Evolutionary conservation across 352 stramenopile genomes (phyloP), one percentile per base, ranked within the genome.

Genomic region (Globisporangium takayamanum): DNA sequence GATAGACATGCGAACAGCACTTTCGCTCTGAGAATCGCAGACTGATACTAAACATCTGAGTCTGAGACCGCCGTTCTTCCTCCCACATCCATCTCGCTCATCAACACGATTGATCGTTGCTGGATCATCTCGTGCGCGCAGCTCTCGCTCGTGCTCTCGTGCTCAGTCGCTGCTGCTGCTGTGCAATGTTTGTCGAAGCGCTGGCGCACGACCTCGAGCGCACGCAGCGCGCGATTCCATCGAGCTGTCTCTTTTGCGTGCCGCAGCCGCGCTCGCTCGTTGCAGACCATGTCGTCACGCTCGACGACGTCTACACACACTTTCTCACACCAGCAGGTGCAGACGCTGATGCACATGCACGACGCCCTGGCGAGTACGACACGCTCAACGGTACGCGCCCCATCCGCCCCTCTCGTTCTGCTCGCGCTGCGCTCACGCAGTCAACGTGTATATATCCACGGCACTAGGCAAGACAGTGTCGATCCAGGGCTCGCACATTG

Each of bases 191-290:
- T 57, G 46, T 87, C 47, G 59, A 50, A 4, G 75, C 69, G 44
- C 62, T 89, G 7, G 60, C 63, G 50, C 46, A 22, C 8, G 74
- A 84, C 41, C 63, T 89, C 46, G 66, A 66, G 58, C 64, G 69
- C 44, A 84, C 73, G 52, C 80, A 89, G 69, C 77, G 80, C 58
- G 63, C 69, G 26, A 63, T 89, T 15, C 60, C 71, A 16, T 68
- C 62, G 26, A 70, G 63, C 55, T 80, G 74, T 15, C 62, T 92
- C 37, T 78, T 92, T 56, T 92, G 82, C 49, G 73, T 89, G 12
- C 82, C 82, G 7, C 79, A 89, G 68, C 64, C 69, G 26, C 74
- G 81, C 16, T 80, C 82, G 26, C 72, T 92, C 25, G 64, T 84
- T 18, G 70, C 70, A 0, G 72, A 78, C 50, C 59, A 70, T 50